phyloP scores from a whole-genome alignment of 2,329 filamentous ascomycete genomes.

The Zymoseptoria crescenta region DNA sequence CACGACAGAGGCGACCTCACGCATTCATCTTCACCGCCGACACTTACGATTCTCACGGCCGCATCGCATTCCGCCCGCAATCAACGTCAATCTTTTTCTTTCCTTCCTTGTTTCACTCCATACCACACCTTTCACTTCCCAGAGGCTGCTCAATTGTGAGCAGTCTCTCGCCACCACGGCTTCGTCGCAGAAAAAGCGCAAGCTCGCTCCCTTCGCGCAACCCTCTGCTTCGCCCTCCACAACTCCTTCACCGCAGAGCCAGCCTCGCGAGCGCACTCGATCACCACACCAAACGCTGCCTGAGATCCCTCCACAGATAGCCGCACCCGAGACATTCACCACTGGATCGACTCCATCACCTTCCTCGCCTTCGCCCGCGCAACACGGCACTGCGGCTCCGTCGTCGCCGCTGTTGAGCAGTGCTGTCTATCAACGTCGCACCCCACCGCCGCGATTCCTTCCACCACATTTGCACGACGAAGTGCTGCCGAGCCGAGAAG shows the following conservation, averaged over 20 bases:
- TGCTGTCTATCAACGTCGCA: neutral
- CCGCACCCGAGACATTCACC: neutral
- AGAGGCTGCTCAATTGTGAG: constrained; percentile 4
- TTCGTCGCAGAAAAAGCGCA: constrained; percentile 38
- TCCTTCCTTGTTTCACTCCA: neutral
- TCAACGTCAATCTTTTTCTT: neutral
- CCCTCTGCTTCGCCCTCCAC: constrained; percentile 6
- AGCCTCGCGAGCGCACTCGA: neutral
- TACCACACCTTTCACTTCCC: neutral
- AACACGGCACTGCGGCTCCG: constrained; percentile 13
- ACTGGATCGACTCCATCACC: constrained; percentile 15
- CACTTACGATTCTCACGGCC: neutral
- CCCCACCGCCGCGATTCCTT: constrained; percentile 38
- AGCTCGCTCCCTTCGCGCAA: constrained; percentile 31
- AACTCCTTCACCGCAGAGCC: constrained; percentile 8
- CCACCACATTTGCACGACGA: constrained; percentile 51
- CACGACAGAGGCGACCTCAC: neutral
- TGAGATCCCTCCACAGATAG: constrained; percentile 2
- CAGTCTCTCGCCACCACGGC: constrained; percentile 17
- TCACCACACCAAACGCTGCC: neutral
- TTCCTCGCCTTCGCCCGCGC: constrained; percentile 18
- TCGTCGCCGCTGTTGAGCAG: neutral
- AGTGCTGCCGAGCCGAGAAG: constrained; percentile 28
- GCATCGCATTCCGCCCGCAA: neutral
- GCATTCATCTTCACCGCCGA: neutral